phyloP scores from a whole-genome alignment of 1,139 yeast genomes.

The Meyerozyma sp. region DNA sequence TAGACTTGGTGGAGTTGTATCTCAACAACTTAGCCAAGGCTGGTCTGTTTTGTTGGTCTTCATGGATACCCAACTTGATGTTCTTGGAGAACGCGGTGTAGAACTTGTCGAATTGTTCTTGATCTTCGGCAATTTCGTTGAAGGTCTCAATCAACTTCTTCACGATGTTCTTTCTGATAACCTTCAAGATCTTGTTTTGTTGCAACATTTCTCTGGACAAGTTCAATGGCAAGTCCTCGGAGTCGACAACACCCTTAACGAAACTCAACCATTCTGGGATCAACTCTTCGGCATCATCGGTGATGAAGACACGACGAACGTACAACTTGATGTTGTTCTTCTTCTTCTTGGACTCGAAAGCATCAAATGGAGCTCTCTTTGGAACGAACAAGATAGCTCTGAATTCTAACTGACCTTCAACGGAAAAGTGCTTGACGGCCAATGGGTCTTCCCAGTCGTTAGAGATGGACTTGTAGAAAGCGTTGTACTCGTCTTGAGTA shows the following conservation, averaged over 20 bases:
- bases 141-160: conserved; percentile 98
- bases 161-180: conserved; percentile 97
- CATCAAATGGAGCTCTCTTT: conserved; percentile 98
- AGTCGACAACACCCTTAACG: conserved; percentile 98
- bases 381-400: conserved; percentile 97
- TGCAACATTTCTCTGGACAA: conserved; percentile 99
- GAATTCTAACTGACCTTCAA: conserved; percentile 99
- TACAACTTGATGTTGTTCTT: conserved; percentile 97
- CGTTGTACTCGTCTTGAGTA: conserved; percentile 97
- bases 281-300: conserved; percentile 98
- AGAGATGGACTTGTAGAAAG: conserved; percentile 98
- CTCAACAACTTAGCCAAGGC: conserved; percentile 95
- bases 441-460: conserved; percentile 99
- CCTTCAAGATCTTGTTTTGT: conserved; percentile 99
- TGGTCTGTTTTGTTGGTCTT: conserved; percentile 95
- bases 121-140: conserved; percentile 98
- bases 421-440: conserved; percentile 99
- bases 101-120: conserved; percentile 98
- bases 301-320: conserved; percentile 99
- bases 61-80: conserved; percentile 98
- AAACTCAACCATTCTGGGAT: conserved; percentile 99
- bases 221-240: conserved; percentile 99
- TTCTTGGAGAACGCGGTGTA: conserved; percentile 98
- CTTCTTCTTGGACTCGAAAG: conserved; percentile 98
- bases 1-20: conserved; percentile 93